Evolutionary conservation across 2,329 filamentous ascomycete genomes (phyloP), one percentile per base, ranked within the genome.

Genomic region (Myriosclerotinia duriaeana): DNA sequence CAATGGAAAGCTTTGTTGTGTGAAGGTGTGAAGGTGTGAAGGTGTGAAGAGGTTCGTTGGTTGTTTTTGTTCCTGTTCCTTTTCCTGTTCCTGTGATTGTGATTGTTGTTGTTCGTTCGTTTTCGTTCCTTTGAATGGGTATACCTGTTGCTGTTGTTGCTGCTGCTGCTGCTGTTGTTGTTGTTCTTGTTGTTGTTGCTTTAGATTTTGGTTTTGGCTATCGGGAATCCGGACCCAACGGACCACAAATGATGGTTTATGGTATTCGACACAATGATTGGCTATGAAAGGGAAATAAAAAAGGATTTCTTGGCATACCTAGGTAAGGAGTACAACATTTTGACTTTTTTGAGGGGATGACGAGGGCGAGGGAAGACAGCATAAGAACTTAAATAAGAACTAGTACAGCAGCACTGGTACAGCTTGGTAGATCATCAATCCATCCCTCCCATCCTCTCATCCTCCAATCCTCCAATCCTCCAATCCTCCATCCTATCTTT

Each of bases 121-220:
- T 5, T 34, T 26, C n/a, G 44, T 50, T 61, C 44, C 34, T 50
- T 61, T 61, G 42, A 46, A 59, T 59, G 44, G 58, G n/a, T 8
- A 7, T 20, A 9, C n/a, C n/a, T 20, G 7, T n/a, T 48, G 17
- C 7, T 17, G 20, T 48, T 34, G 55, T 59, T 46, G 56, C 5
- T 34, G 44, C 50, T 38, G 5, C 17, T 42, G 11, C 36, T 30
- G n/a, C n/a, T n/a, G n/a, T n/a, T 20, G 7, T n/a, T 48, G 17
- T 17, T 17, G 20, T 48, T 34, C 40, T 59, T 46, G 56, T 34
- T 3, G 44, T 61, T 38, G 5, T 26, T 42, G 11, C 36, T 30
- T 46, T 46, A 44, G 58, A 38, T 60, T 38, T 50, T 50, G 56
- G n/a, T 48, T 48, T 40, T 40, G 54, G 54, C 54, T 58, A 60